These are phyloP conservation scores for Yarrowia osloensis DNA, from an alignment of 805 yeast genomes.

Conservation along the genomic window DNA sequence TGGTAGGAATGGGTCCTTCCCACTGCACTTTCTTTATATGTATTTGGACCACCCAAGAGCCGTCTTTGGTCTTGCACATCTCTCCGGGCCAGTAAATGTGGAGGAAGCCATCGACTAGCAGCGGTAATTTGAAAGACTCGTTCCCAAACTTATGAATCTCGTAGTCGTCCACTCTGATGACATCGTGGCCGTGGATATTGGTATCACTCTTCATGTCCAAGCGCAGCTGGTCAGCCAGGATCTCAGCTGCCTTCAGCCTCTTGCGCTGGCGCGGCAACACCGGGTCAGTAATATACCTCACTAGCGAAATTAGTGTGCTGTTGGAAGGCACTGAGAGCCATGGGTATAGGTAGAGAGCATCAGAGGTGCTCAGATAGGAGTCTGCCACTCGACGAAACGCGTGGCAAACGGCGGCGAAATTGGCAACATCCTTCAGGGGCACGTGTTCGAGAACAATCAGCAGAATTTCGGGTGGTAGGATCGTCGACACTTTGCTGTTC, in stretches of 20 bases:
- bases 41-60: conserved; percentile 15
- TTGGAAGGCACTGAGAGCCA: background rate
- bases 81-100: conserved; percentile 19
- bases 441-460: background rate
- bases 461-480: background rate
- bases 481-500: background rate
- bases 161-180: background rate
- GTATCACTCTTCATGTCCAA: background rate
- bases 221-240: background rate
- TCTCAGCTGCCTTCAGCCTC: background rate
- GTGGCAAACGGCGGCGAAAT: background rate
- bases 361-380: background rate
- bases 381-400: background rate
- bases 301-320: conserved; percentile 1
- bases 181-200: background rate
- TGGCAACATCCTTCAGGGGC: background rate
- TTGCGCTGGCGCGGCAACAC: background rate
- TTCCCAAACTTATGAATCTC: background rate
- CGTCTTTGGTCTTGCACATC: background rate
- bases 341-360: background rate
- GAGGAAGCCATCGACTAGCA: background rate
- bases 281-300: background rate
- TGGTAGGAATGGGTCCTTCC: background rate
- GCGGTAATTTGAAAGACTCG: background rate
- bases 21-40: conserved; percentile 13